Conservation (phyloP, 2,329 filamentous ascomycete genomes). For the Aureobasidium uvarum region DNA sequence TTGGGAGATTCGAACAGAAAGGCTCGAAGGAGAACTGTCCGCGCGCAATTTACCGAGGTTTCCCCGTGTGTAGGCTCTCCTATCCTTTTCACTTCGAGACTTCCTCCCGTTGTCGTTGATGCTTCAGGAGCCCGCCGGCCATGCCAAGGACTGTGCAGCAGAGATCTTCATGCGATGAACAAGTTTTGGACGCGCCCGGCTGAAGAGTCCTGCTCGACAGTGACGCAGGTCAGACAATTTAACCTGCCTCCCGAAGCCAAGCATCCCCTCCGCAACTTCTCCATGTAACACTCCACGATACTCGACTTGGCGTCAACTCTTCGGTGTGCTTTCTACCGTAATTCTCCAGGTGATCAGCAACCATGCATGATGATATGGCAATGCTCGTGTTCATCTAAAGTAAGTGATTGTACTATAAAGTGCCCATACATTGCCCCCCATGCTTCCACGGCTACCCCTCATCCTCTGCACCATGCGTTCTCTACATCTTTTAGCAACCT, state of each 20-base stretch:
- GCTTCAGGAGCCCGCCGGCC: not conserved
- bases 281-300: not conserved
- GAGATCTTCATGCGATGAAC: not conserved
- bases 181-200: not conserved
- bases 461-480: not conserved
- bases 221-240: not conserved
- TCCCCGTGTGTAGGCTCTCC: no score
- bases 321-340: constrained; percentile 19
- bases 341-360: constrained; percentile 5
- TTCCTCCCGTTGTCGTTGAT: not conserved
- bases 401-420: not conserved
- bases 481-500: not conserved
- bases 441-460: not conserved
- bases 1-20: not conserved
- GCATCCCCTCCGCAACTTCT: not conserved
- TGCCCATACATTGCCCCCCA: not conserved
- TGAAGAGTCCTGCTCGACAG: not conserved
- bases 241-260: constrained; percentile 8
- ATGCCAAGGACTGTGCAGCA: constrained; percentile 8
- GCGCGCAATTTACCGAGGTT: no score
- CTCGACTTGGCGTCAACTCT: constrained; percentile 3
- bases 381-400: not conserved
- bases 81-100: no score
- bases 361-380: constrained; percentile 4
- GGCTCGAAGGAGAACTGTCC: no score